These are phyloP conservation scores for Curvularia hawaiiensis DNA, from an alignment of 2,329 filamentous ascomycete species.

Conservation along the genomic window DNA sequence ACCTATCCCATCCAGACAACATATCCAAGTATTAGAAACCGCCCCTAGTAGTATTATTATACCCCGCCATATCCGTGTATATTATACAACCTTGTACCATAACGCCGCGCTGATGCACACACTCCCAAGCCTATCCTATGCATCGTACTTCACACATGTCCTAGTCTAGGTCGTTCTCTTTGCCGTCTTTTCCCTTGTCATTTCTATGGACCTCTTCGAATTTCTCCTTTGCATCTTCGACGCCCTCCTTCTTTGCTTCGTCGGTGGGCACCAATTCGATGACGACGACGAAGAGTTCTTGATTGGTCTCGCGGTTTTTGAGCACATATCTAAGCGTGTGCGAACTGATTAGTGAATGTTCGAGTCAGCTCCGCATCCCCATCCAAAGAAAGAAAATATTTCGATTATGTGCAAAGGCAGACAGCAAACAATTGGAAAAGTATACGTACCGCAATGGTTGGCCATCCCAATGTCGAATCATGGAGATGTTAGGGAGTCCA, in stretches of 20 bases:
- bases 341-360: conserved; percentile 60
- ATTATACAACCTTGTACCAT: neutral
- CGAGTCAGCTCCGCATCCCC: conserved; percentile 19
- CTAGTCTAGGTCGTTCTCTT: conserved; percentile 28
- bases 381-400: conserved; percentile 3
- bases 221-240: conserved; percentile 29
- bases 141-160: neutral
- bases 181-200: conserved; percentile 27
- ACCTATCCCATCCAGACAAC: neutral
- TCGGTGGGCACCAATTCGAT: conserved; percentile 78
- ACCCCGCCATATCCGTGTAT: neutral
- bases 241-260: conserved; percentile 48
- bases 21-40: neutral
- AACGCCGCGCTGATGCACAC: conserved; percentile 14
- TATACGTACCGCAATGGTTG: conserved; percentile 69
- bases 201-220: conserved; percentile 30
- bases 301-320: conserved; percentile 75
- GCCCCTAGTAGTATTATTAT: neutral
- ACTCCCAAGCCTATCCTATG: neutral
- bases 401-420: too few relatives aligned
- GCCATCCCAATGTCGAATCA: conserved; percentile 81
- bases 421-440: neutral
- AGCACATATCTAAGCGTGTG: conserved; percentile 90
- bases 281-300: conserved; percentile 79
- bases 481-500: conserved; percentile 71